phyloP scores from a whole-genome alignment of 768 basidiomycete genomes.

The Rubroboletus pulcherrimus region DNA sequence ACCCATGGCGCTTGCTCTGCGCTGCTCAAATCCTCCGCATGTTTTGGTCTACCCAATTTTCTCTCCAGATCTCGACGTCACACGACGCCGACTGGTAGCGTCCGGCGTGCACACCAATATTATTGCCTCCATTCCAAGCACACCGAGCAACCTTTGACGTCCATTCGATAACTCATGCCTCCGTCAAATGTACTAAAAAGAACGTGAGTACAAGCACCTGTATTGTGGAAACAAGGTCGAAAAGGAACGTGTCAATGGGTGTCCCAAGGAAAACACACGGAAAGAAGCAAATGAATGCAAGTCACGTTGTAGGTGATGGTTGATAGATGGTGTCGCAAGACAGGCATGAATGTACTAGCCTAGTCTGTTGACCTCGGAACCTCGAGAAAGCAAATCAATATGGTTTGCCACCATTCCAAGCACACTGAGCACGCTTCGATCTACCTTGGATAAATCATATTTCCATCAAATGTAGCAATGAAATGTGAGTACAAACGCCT shows the following conservation, averaged over 20 bases:
- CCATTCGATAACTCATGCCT: no score
- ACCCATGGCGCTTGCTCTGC: no score
- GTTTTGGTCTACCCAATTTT: no score
- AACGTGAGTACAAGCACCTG: no score
- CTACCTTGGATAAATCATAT: conserved; percentile 8
- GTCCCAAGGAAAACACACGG: conserved; percentile 1
- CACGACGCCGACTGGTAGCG: conserved; percentile 41
- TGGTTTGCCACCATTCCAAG: no score
- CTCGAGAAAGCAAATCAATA: conserved; percentile 19
- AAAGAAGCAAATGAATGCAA: conserved; percentile 2
- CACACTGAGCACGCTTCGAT: no score
- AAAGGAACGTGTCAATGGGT: no score
- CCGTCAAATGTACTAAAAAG: no score
- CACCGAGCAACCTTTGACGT: neutral
- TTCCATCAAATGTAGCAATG: conserved; percentile 3
- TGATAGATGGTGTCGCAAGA: conserved; percentile 7
- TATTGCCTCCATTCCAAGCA: conserved; percentile 35
- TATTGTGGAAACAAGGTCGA: no score
- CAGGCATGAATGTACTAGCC: conserved; percentile 18
- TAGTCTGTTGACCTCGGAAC: conserved; percentile 12
- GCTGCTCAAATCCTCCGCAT: no score
- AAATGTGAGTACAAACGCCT: conserved; percentile 11
- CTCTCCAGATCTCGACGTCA: no score
- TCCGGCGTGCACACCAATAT: conserved; percentile 54
- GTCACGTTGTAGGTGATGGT: neutral